phyloP scores from a whole-genome alignment of 257 asterid species.

The Solanum gracilifrons region DNA sequence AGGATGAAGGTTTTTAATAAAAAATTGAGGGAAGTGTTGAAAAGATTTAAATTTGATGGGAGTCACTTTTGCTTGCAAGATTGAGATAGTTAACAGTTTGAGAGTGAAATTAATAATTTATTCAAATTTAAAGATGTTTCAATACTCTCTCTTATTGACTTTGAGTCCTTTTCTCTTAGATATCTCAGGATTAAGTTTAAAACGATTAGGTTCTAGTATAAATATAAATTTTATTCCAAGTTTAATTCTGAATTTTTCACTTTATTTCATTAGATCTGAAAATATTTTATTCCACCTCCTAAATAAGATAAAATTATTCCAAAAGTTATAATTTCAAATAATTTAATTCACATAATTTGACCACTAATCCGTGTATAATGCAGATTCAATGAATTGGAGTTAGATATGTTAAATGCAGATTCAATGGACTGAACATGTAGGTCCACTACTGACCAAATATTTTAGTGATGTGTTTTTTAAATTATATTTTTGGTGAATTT shows the following conservation, averaged over 20 bases:
- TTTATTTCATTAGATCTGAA: no score
- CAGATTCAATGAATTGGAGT: background rate
- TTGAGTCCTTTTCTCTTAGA: no score
- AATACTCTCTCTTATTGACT: no score
- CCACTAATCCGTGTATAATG: background rate
- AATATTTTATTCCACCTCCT: background rate
- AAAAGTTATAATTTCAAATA: background rate
- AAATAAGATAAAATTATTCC: background rate
- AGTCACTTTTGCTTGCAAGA: background rate
- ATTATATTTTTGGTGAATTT: background rate
- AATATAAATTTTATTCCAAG: no score
- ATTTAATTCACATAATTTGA: background rate
- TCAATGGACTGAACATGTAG: background rate
- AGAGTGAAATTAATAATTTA: no score
- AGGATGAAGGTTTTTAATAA: no score
- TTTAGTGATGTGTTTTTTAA: background rate
- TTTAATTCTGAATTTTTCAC: background rate
- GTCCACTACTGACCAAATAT: background rate
- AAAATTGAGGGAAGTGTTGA: background rate
- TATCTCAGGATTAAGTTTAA: no score
- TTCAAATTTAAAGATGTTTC: rapidly evolving
- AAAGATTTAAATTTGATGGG: no score
- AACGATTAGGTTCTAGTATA: no score
- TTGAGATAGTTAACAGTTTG: no score
- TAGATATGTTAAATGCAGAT: background rate